Conservation (phyloP, 208 protist species). For the Trypanosoma congolense region DNA sequence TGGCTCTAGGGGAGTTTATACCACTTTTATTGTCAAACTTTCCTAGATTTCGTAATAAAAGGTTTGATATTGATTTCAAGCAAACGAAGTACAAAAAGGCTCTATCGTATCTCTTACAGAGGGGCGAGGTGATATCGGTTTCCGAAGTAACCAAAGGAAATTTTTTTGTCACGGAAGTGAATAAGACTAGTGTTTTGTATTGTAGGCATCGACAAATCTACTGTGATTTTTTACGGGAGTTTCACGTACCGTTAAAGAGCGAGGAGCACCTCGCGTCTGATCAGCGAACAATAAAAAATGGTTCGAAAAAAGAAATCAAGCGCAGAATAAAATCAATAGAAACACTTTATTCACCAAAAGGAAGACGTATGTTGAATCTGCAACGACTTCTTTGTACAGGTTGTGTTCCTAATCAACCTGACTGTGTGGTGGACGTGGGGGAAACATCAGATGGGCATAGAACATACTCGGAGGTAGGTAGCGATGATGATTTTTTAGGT, state of each 20-base stretch:
- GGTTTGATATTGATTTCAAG: conserved; percentile 51
- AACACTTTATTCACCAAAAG: conserved; percentile 18
- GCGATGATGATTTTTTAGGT: conserved; percentile 26
- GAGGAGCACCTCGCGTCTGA: conserved; percentile 31
- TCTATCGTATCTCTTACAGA: conserved; percentile 36
- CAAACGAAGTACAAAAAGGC: conserved; percentile 67
- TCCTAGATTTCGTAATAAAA: conserved; percentile 28
- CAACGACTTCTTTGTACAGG: conserved; percentile 21
- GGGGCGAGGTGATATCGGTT: conserved; percentile 41
- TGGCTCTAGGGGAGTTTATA: conserved; percentile 63
- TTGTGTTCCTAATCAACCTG: conserved; percentile 1
- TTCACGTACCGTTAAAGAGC: conserved; percentile 37
- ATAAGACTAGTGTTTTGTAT: conserved; percentile 36
- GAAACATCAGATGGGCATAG: background rate
- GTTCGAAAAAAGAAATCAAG: conserved; percentile 29
- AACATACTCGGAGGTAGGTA: background rate
- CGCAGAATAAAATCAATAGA: conserved; percentile 42
- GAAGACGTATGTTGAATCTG: conserved; percentile 9
- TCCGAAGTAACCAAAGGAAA: conserved; percentile 38
- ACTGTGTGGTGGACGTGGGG: background rate
- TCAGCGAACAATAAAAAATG: conserved; percentile 26
- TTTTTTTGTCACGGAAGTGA: conserved; percentile 35
- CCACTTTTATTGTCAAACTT: conserved; percentile 39
- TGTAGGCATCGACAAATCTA: conserved; percentile 34
- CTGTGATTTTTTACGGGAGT: conserved; percentile 31